A percentile compares a stretch with the other conserved stretches of the same genome.
These are phyloP conservation scores for Phylloporus scabripes DNA, from an alignment of 768 basidiomycete species.

Conservation along the genomic window DNA sequence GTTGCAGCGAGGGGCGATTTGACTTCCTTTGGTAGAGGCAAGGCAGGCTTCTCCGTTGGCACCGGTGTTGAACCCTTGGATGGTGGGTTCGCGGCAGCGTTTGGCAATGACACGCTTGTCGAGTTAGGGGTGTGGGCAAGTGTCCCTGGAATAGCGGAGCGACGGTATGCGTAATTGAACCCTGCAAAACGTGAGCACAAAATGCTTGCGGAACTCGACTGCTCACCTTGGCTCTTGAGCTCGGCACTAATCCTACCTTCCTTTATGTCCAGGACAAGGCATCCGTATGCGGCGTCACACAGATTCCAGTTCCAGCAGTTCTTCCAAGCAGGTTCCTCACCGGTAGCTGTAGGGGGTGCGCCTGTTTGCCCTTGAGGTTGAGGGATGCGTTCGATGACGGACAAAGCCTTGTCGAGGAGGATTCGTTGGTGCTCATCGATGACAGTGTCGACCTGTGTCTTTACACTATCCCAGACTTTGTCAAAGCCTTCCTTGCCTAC, in stretches of 20 bases:
- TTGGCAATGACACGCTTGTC: slow-evolving; percentile 45
- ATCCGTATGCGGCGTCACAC: slow-evolving; percentile 92
- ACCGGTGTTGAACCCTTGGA: slow-evolving; percentile 31
- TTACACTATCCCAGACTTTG: slow-evolving; percentile 94
- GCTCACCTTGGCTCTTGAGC: slow-evolving; percentile 82
- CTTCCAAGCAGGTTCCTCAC: slow-evolving; percentile 95
- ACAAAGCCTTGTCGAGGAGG: slow-evolving; percentile 83
- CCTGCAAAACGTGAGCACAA: slow-evolving; percentile 41
- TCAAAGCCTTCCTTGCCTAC: slow-evolving; percentile 79
- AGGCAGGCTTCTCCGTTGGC: slow-evolving; percentile 34
- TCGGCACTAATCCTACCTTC: slow-evolving; percentile 92
- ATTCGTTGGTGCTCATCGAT: slow-evolving; percentile 88
- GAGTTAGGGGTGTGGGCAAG: slow-evolving; percentile 56
- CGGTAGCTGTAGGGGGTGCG: slow-evolving; percentile 43
- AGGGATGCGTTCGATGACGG: slow-evolving; percentile 79
- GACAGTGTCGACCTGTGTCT: slow-evolving; percentile 82
- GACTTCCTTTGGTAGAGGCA: slow-evolving; percentile 28
- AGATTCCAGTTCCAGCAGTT: slow-evolving; percentile 99
- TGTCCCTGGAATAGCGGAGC: slow-evolving; percentile 52
- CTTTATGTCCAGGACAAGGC: slow-evolving; percentile 80
- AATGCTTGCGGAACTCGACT: not conserved
- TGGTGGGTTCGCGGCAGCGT: slow-evolving; percentile 31
- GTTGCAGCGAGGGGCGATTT: slow-evolving; percentile 33
- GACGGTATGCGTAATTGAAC: slow-evolving; percentile 94
- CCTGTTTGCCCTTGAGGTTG: slow-evolving; percentile 36